Conservation (phyloP, 139 green algal species). For the Mesotaenium endlicherianum region DNA sequence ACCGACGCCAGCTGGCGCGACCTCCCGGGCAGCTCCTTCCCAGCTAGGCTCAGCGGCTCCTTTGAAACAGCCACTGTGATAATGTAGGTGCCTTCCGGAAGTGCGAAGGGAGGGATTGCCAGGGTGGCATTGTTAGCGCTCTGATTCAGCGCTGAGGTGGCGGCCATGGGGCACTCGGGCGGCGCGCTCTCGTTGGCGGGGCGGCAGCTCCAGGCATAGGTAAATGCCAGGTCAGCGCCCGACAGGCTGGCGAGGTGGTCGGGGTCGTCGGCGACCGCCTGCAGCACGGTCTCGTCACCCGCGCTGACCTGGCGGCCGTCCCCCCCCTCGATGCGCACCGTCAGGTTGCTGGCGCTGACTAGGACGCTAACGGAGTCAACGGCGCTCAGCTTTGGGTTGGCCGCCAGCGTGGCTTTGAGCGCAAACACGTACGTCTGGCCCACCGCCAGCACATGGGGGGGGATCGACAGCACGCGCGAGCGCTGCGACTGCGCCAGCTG, state of each 20-base stretch:
- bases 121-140: not conserved
- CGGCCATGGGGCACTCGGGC: not conserved
- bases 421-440: not conserved
- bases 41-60: not conserved
- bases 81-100: not conserved
- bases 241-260: not conserved
- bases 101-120: not conserved
- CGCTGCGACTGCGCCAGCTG: not conserved
- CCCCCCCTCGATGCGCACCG: not conserved
- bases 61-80: not conserved
- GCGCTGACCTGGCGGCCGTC: not conserved
- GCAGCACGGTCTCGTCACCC: not conserved
- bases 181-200: not conserved
- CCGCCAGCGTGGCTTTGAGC: not conserved
- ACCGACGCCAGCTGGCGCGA: not conserved
- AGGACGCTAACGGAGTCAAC: not conserved
- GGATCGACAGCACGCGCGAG: not conserved
- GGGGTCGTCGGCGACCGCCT: not conserved
- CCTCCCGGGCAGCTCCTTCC: not conserved
- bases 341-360: not conserved
- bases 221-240: not conserved
- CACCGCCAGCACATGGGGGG: not conserved
- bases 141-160: not conserved
- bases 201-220: not conserved
- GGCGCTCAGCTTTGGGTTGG: not conserved